phyloP scores from a whole-genome alignment of 495 filamentous ascomycete genomes.

The Lepraria neglecta region DNA sequence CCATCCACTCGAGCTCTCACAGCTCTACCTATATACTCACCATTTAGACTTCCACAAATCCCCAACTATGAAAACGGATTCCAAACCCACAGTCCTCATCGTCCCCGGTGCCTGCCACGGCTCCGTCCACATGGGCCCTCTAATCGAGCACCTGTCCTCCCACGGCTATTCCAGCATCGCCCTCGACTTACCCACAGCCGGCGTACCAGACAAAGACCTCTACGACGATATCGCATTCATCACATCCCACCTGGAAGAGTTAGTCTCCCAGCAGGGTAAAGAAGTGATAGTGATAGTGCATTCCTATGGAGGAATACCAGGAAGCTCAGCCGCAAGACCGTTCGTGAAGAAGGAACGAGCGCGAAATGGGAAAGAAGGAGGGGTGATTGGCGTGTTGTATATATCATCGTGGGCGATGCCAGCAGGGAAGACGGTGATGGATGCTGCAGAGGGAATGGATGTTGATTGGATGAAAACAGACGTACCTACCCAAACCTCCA shows the following conservation, averaged over 20 bases:
- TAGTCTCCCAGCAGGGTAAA: neutral
- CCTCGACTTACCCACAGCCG: neutral
- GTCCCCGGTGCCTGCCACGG: conserved; percentile 1
- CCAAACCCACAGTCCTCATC: conserved; percentile 7
- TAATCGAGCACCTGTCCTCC: neutral
- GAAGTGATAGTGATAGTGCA: conserved; percentile 4
- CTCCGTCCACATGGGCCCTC: neutral
- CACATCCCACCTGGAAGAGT: neutral
- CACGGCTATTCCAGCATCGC: neutral
- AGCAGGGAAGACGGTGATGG: neutral
- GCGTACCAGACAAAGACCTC: neutral
- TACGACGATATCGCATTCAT: neutral
- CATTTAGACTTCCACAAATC: no score
- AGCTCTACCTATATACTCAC: no score
- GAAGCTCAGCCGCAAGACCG: neutral
- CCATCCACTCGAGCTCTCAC: no score
- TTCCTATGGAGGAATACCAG: conserved; percentile 4
- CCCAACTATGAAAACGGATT: no score
- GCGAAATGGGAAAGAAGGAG: neutral
- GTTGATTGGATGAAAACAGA: neutral
- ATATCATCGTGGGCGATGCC: neutral
- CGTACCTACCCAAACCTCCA: neutral
- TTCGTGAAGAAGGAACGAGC: neutral
- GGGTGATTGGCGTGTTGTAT: neutral
- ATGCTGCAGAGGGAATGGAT: neutral